Evolutionary conservation across 2,329 filamentous ascomycete species (phyloP).

Genomic region (Pleoardoris graminearum): DNA sequence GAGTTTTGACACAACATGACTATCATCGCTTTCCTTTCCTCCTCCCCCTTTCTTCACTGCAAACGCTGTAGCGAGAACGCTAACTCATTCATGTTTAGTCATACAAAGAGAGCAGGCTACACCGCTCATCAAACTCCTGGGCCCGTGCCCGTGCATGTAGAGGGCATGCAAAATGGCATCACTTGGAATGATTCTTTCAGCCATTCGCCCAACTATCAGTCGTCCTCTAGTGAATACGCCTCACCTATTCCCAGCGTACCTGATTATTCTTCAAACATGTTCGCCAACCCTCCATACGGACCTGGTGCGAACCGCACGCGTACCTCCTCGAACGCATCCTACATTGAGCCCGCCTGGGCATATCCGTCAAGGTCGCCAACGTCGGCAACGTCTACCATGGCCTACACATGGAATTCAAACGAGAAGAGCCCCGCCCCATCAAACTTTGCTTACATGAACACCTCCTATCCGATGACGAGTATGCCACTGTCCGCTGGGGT

Average conservation of each 20-base stretch:
- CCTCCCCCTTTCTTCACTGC: neutral
- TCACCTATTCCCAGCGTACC: slow-evolving; percentile 32
- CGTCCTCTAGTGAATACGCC: slow-evolving; percentile 40
- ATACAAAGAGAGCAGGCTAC: slow-evolving; percentile 22
- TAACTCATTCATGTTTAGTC: slow-evolving; percentile 17
- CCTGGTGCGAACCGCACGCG: slow-evolving; percentile 35
- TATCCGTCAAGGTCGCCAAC: slow-evolving; percentile 41
- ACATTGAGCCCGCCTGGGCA: slow-evolving; percentile 35
- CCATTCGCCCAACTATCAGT: slow-evolving; percentile 34
- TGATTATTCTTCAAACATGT: slow-evolving; percentile 33
- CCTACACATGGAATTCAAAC: slow-evolving; percentile 34
- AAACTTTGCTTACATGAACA: slow-evolving; percentile 26
- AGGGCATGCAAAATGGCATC: slow-evolving; percentile 21
- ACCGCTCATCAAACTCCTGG: slow-evolving; percentile 15
- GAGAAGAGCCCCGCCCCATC: slow-evolving; percentile 35
- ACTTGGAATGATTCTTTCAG: slow-evolving; percentile 34
- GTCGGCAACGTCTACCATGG: slow-evolving; percentile 40
- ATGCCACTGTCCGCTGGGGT: slow-evolving; percentile 25
- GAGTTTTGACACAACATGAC: slow-evolving; percentile 38
- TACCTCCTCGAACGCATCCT: slow-evolving; percentile 44
- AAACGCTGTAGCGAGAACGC: neutral
- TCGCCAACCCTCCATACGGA: slow-evolving; percentile 34
- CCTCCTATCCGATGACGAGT: slow-evolving; percentile 31
- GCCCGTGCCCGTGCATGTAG: slow-evolving; percentile 23
- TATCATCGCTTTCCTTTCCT: slow-evolving; percentile 13